These are phyloP conservation scores for Penicillium sp. DNA, from an alignment of 2,329 filamentous ascomycete genomes.

Conservation along the genomic window DNA sequence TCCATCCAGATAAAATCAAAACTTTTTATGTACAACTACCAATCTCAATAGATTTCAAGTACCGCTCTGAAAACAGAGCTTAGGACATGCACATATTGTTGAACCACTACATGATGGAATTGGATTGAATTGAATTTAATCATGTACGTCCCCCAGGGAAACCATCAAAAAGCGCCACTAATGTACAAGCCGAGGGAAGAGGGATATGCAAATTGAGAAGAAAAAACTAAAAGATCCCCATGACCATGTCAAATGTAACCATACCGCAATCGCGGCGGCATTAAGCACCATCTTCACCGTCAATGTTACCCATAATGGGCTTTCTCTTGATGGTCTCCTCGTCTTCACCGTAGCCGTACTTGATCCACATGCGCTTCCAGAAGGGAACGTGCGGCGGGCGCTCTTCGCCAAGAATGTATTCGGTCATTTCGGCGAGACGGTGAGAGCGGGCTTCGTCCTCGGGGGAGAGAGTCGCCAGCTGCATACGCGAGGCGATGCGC, in stretches of 20 bases:
- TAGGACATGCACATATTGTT: too few relatives aligned
- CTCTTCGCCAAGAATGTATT: conserved; percentile 62
- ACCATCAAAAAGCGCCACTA: conserved; percentile 17
- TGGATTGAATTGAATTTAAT: not conserved
- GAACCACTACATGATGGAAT: too few relatives aligned
- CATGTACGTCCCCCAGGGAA: conserved; percentile 5
- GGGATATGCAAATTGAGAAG: conserved; percentile 19
- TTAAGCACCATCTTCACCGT: conserved; percentile 28
- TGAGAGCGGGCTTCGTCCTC: conserved; percentile 65
- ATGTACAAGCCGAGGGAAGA: conserved; percentile 21
- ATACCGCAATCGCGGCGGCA: conserved; percentile 2
- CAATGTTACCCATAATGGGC: conserved; percentile 39
- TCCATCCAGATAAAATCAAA: too few relatives aligned
- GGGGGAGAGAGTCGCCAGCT: conserved; percentile 62
- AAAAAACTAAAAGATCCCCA: conserved; percentile 14
- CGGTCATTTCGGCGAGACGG: conserved; percentile 57
- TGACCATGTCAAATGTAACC: conserved; percentile 22
- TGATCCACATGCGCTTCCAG: conserved; percentile 39
- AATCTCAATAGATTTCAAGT: too few relatives aligned
- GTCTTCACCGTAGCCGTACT: conserved; percentile 39
- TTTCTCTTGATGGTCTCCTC: conserved; percentile 36
- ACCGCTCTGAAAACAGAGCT: too few relatives aligned
- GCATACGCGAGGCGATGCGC: conserved; percentile 72
- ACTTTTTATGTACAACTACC: too few relatives aligned
- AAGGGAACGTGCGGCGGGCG: conserved; percentile 31